A percentile compares a stretch with the other conserved stretches of the same genome.
These are phyloP conservation scores for Cutaneotrichosporon cyanovorans DNA, from an alignment of 1,284 basidiomycete species.

Conservation along the genomic window DNA sequence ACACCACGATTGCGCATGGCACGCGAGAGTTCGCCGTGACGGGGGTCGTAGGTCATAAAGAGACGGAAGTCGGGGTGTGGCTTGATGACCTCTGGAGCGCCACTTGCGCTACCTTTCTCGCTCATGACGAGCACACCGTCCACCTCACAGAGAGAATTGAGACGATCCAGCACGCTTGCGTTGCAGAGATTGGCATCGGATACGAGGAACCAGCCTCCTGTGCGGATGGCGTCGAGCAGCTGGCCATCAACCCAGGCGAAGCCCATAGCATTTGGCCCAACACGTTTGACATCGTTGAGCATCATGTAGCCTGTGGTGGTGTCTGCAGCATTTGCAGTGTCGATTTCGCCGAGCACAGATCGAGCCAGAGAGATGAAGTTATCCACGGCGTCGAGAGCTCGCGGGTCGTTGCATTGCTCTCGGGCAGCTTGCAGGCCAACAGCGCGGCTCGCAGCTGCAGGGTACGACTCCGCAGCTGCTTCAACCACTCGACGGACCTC, in stretches of 20 bases:
- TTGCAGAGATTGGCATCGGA: conserved; percentile 93
- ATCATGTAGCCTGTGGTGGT: conserved; percentile 15
- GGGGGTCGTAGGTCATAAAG: conserved; percentile 89
- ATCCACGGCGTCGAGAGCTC: conserved; percentile 9
- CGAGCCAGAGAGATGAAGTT: conserved; percentile 12
- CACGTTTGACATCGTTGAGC: conserved; percentile 19
- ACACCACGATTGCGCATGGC: conserved; percentile 98
- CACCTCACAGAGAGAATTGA: conserved; percentile 92
- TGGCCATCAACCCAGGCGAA: conserved; percentile 98
- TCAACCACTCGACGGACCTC: conserved; percentile 16
- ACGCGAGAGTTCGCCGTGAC: conserved; percentile 86
- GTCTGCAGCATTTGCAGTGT: conserved; percentile 23
- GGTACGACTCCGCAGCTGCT: conserved; percentile 17
- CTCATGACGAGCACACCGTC: conserved; percentile 74
- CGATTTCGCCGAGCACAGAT: conserved; percentile 13
- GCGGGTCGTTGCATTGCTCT: conserved; percentile 15
- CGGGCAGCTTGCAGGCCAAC: conserved; percentile 15
- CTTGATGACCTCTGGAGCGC: conserved; percentile 59
- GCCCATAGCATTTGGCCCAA: conserved; percentile 48
- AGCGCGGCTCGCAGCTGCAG: conserved; percentile 9
- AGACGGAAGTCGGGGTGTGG: conserved; percentile 87
- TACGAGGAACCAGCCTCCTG: conserved; percentile 83
- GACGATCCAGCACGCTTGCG: conserved; percentile 88
- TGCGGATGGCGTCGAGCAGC: conserved; percentile 76
- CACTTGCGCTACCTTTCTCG: conserved; percentile 76